A percentile compares a stretch with the other conserved stretches of the same genome.
phyloP scores from a whole-genome alignment of 768 basidiomycete genomes.

The Neoboletus subvelutipes region DNA sequence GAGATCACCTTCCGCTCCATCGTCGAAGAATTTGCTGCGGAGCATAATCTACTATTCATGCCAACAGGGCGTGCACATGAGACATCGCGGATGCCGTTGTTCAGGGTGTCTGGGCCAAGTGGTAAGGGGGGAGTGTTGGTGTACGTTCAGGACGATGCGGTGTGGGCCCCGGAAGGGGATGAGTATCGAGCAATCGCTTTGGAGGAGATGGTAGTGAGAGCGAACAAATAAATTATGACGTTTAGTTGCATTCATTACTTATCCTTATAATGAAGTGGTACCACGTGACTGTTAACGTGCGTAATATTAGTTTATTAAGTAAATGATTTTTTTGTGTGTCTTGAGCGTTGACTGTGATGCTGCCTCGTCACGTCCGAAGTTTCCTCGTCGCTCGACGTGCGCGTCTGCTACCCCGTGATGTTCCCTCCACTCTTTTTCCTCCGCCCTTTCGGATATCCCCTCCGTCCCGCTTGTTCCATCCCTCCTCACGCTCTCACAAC shows the following conservation, averaged over 20 bases:
- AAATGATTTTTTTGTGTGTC: constrained; percentile 10
- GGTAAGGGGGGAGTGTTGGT: constrained; percentile 86
- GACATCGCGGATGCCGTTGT: constrained; percentile 85
- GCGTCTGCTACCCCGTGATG: constrained; percentile 18
- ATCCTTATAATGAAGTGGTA: background rate
- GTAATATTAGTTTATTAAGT: background rate
- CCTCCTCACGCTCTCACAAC: constrained; percentile 57
- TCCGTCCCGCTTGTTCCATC: constrained; percentile 50
- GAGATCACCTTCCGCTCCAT: constrained; percentile 93
- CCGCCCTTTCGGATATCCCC: constrained; percentile 33
- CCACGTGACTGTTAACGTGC: background rate
- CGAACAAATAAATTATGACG: constrained; percentile 32
- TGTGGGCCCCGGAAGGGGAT: constrained; percentile 76
- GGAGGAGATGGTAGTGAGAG: constrained; percentile 84
- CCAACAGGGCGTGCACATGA: constrained; percentile 86
- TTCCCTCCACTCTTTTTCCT: constrained; percentile 16
- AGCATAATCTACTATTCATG: constrained; percentile 86
- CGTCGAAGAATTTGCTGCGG: constrained; percentile 86
- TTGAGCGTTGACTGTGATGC: constrained; percentile 31
- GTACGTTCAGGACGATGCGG: constrained; percentile 90
- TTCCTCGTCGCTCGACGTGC: constrained; percentile 33
- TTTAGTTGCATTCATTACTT: background rate
- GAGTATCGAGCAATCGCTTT: constrained; percentile 76
- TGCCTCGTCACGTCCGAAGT: constrained; percentile 48
- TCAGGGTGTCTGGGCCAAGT: constrained; percentile 78